Evolutionary conservation across 768 basidiomycete species (phyloP), one percentile per base, ranked within the genome.

Genomic region (Psilocybe tampanensis): DNA sequence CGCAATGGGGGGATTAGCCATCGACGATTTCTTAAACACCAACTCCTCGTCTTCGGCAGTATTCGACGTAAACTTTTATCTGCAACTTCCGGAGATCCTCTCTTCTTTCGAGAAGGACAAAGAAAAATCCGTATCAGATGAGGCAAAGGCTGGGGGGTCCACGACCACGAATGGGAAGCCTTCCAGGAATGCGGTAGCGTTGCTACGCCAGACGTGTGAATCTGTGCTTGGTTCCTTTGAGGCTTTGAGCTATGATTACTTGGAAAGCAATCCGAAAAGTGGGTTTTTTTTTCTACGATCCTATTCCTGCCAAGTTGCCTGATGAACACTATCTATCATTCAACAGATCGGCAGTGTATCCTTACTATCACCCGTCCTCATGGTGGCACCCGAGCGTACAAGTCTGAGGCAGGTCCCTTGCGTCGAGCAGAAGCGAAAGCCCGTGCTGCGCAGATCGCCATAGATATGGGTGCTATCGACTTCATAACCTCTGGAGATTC

Each of bases 391-490:
- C 76, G 85, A 44, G 80, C 82, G 0, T 89, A 87, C 70, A 75
- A 78, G 22, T 84, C 85, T 0, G 74, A 80, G 22, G 69, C 76
- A 1, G 66, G 62, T 5, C 82, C 78, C 59, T 42, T 72, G 15
- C 75, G 76, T 34, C 80, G 82, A 60, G 70, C 60, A 36, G 86
- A 86, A 12, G 88, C 87, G 0, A 84, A 83, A 56, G 70, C 69
- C 0, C 76, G 77, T 44, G 86, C 74, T 0, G 85, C 84, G 0
- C 72, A 66, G 15, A 67, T 82, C 15, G 88, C 88, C 3, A 71
- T 88, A 21, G 76, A 84, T 7, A 79, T 82, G 74, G 85, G 84
- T 18, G 87, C 80, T 1, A 65, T 88, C 29, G 80, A 86, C 18
- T 89, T 89, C 62, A 81, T 88, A 45, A 51, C 67, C 7, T 63